A percentile compares a stretch with the other conserved stretches of the same genome.
Conservation (phyloP, 495 filamentous ascomycete species). For the Glonium stellatum region DNA sequence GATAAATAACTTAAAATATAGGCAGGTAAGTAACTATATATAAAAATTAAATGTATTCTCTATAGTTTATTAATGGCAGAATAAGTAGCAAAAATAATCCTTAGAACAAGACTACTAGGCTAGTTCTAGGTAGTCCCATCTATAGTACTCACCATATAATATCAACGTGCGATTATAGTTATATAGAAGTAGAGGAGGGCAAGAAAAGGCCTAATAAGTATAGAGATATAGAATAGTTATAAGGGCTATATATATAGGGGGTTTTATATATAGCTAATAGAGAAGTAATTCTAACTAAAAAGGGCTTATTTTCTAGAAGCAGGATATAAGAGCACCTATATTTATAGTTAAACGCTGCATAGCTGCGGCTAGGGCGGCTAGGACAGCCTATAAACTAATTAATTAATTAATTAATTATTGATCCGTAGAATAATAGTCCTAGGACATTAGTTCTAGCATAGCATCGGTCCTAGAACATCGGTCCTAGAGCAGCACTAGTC, state of each 20-base stretch:
- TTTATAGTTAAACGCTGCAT: too few relatives aligned
- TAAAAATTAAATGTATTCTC: conserved; percentile 20
- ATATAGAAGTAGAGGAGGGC: not conserved
- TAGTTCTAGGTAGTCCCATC: conserved; percentile 7
- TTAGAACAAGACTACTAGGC: conserved; percentile 27
- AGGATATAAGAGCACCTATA: too few relatives aligned
- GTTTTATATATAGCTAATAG: too few relatives aligned
- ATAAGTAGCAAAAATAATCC: conserved; percentile 32
- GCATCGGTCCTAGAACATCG: not conserved
- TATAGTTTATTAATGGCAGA: conserved; percentile 29
- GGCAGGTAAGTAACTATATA: conserved; percentile 22
- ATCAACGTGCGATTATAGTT: not conserved
- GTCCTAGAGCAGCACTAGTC: not conserved
- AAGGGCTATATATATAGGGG: too few relatives aligned
- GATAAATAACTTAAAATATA: conserved; percentile 29
- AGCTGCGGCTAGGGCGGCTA: too few relatives aligned
- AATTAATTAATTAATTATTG: too few relatives aligned
- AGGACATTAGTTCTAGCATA: too few relatives aligned
- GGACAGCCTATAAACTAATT: too few relatives aligned
- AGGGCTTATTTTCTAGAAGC: too few relatives aligned
- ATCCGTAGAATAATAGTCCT: too few relatives aligned
- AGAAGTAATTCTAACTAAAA: too few relatives aligned
- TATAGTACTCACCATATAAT: conserved; percentile 2
- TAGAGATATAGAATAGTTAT: conserved; percentile 7
- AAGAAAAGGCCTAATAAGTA: not conserved